phyloP scores from a whole-genome alignment of 208 protist species.

The Kentomonas sorsogonicus region DNA sequence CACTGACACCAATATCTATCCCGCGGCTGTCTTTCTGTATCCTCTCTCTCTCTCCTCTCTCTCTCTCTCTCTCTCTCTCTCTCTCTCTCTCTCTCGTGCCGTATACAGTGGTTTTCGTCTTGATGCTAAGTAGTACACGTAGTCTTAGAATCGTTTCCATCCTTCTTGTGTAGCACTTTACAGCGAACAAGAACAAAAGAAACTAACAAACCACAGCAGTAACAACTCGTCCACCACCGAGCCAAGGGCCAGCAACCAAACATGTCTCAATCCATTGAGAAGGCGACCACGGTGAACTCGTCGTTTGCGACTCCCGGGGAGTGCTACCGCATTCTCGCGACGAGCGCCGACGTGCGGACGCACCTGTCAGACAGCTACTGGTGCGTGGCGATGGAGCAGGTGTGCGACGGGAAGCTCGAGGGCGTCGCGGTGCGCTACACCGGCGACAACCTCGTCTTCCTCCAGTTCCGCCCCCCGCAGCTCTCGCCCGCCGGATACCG shows the following conservation, averaged over 20 bases:
- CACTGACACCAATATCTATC: no score
- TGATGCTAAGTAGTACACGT: no score
- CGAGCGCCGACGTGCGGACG: slow-evolving; percentile 56
- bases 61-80: slow-evolving; percentile 8
- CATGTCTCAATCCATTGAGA: slow-evolving; percentile 43
- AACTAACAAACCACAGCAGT: no score
- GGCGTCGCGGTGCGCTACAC: slow-evolving; percentile 86
- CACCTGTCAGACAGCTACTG: slow-evolving; percentile 88
- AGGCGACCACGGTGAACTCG: slow-evolving; percentile 19
- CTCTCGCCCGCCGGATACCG: slow-evolving; percentile 76
- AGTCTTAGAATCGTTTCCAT: no score
- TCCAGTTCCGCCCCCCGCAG: slow-evolving; percentile 74
- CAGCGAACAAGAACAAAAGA: no score
- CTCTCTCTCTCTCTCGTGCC: not conserved
- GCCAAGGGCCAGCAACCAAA: no score
- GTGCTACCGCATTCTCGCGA: slow-evolving; percentile 65
- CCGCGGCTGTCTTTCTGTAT: no score
- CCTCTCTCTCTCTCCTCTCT: slow-evolving; percentile 1
- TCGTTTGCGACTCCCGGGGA: slow-evolving; percentile 72
- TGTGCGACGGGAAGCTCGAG: slow-evolving; percentile 79
- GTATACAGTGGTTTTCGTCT: no score
- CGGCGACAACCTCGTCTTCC: slow-evolving; percentile 73
- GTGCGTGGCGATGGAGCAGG: slow-evolving; percentile 85
- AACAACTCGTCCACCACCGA: no score
- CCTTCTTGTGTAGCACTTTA: no score